These are phyloP conservation scores for Termitomyces heimii DNA, from an alignment of 768 basidiomycete species.

Conservation along the genomic window DNA sequence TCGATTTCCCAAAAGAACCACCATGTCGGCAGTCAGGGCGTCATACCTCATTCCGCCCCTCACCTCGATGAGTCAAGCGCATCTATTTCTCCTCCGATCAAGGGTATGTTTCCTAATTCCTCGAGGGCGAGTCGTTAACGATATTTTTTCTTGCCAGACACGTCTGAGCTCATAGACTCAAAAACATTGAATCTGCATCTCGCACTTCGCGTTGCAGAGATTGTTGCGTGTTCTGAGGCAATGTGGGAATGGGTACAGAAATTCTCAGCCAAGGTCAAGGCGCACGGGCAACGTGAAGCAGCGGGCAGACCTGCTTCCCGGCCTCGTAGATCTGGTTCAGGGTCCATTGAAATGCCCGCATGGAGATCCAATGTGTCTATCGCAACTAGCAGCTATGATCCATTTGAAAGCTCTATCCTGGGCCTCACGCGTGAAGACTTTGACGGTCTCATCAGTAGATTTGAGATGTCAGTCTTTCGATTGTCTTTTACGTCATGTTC, in stretches of 20 bases:
- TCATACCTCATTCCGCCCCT: slow-evolving; percentile 33
- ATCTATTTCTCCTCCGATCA: slow-evolving; percentile 35
- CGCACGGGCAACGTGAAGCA: background rate
- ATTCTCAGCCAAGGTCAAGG: slow-evolving; percentile 29
- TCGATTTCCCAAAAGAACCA: slow-evolving; percentile 21
- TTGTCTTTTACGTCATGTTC: slow-evolving; percentile 1
- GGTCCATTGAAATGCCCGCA: slow-evolving; percentile 8
- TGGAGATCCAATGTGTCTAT: slow-evolving; percentile 9
- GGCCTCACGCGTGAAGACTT: slow-evolving; percentile 57
- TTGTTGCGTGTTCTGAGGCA: slow-evolving; percentile 65
- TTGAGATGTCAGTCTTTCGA: slow-evolving; percentile 48
- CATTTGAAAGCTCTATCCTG: slow-evolving; percentile 30
- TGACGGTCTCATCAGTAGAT: slow-evolving; percentile 48
- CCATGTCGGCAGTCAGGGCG: slow-evolving; percentile 28
- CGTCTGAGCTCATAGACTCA: slow-evolving; percentile 48
- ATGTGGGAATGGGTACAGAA: slow-evolving; percentile 77
- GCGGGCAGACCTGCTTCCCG: background rate
- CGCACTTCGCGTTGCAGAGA: slow-evolving; percentile 51
- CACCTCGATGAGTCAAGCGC: slow-evolving; percentile 44
- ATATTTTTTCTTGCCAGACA: slow-evolving; percentile 44
- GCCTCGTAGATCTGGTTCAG: slow-evolving; percentile 6
- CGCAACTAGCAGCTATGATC: slow-evolving; percentile 14
- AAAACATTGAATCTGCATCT: slow-evolving; percentile 59
- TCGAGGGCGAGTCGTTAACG: slow-evolving; percentile 10
- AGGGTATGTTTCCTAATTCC: slow-evolving; percentile 18